Conservation (phyloP, 345 rosid species). For the Gossypium raimondii region DNA sequence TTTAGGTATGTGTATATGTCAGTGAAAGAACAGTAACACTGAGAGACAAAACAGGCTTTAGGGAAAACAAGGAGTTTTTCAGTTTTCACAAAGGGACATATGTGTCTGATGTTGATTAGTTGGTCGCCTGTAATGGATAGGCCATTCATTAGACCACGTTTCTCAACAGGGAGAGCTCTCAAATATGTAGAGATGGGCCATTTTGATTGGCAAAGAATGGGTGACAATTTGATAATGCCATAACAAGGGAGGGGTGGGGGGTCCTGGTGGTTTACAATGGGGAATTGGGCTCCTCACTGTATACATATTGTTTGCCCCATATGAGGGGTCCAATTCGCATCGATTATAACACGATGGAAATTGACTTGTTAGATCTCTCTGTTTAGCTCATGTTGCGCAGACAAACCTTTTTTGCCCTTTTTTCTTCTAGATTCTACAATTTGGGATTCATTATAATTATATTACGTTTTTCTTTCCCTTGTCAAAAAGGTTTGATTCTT, state of each 20-base stretch:
- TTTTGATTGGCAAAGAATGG: conserved; percentile 31
- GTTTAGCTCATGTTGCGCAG: not conserved
- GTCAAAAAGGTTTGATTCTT: conserved; percentile 1
- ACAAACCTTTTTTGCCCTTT: not conserved
- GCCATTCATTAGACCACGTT: conserved; percentile 7
- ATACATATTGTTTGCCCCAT: conserved; percentile 1
- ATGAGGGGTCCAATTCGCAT: conserved; percentile 30
- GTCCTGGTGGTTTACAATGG: conserved; percentile 22
- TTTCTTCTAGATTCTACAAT: not conserved
- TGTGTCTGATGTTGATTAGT: conserved; percentile 18
- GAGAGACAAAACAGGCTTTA: not conserved
- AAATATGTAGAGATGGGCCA: conserved; percentile 22
- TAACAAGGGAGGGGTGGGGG: conserved; percentile 22
- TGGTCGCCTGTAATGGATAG: conserved; percentile 14
- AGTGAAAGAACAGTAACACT: not conserved
- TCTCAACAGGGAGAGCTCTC: conserved; percentile 16
- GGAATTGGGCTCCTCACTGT: conserved; percentile 10
- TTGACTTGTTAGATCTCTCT: conserved; percentile 19
- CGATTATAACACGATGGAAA: conserved; percentile 24
- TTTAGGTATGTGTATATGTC: too few relatives aligned
- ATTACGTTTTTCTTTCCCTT: too few relatives aligned
- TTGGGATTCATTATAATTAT: not conserved
- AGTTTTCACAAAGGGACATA: not conserved
- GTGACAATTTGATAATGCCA: conserved; percentile 13
- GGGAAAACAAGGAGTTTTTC: not conserved